Base-by-base conservation (phyloP, 495 filamentous ascomycete species). In the Lophiotrema nucula region DNA sequence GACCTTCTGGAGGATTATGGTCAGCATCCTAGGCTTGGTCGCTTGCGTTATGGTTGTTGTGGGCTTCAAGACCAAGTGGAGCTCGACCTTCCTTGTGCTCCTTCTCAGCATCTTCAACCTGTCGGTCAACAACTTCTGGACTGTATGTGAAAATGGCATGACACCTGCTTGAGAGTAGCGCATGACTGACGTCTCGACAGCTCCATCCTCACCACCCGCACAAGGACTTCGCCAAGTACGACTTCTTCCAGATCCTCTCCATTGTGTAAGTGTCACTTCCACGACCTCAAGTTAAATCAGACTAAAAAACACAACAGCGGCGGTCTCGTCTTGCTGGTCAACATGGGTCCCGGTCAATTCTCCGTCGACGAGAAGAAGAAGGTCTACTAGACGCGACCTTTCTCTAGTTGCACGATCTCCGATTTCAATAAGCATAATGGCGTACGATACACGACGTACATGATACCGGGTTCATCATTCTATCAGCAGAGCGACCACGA, bases 361-460 rank as follows among this genome's bases (percentile, higher is more conserved):
- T 95, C 88, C 72, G 90, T 98, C 74, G 93, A 98, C 73, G 95
- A 97, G 82, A 98, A 98, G 86, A 98, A 98, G 86, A 98, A 98
- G 82, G 93, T 98, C 60, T 98, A 98, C 76, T 98, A 88, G 65
- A 47, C 5, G 19, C 22, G 44, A 15, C 37, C 39, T 21, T 35
- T 35, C 19, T 57, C 49, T 16, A 42, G 41, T 12, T 16, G 26
- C 22, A 16, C 10, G 38, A 44, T 26, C 41, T 52, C 26, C 3
- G 47, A 27, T n/a, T 59, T 53, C 47, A 47, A 16, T 38, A 15
- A 63, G 60, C 60, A 53, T 57, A 23, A n/a, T 38, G 53, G 47
- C 46, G 57, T 24, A 56, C 28, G 53, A 62, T 56, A 35, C 15
- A 58, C 53, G 53, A 63, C 25, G 51, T 56, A 58, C 51, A 43